Base-by-base conservation (phyloP, 768 basidiomycete genomes). In the Kwoniella newhampshirensis region DNA sequence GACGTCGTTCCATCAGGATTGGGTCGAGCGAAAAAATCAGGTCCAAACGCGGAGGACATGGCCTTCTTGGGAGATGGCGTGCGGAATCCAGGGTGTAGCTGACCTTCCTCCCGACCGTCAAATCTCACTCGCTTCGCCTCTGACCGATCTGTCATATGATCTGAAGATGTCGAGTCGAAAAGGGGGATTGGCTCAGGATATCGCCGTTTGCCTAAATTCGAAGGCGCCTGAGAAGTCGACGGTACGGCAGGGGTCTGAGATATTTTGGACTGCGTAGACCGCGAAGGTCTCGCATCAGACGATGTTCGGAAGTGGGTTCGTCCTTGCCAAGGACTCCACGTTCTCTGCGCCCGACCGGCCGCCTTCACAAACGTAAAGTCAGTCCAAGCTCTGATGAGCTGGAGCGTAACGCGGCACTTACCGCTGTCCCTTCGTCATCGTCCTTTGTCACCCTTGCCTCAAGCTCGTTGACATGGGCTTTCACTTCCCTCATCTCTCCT, bases 1-100 rank as follows among this genome's bases (percentile, higher is more conserved):
- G n/a, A n/a, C 11, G 57, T 58, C 17, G 41, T 54, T 39, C 53
- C 57, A 9, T 47, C 41, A 7, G 27, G 48, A n/a, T 39, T 48
- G 11, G 61, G 54, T 17, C 43, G 49, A 20, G 54, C 36, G 30
- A 55, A 55, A 35, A 51, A 58, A 18, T 44, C 48, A 0, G 49
- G 21, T 12, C 50, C 56, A 18, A 51, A 51, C 15, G 56, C 35
- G 15, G 46, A 21, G 4, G 60, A 37, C 3, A n/a, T n/a, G n/a
- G n/a, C 52, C 13, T 44, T 55, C 56, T 12, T 50, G 44, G 63
- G 63, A n/a, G 67, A 65, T 23, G 67, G 67, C 13, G 66, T 68
- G 2, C 53, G 59, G 6, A n/a, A 35, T 32, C 5, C 47, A 37
- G 54, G 46, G 25, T 46, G 54, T 4, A 30, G 8, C 28, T 56